Conservation (phyloP, 2,329 filamentous ascomycete species). For the Sarocladium oryzae region DNA sequence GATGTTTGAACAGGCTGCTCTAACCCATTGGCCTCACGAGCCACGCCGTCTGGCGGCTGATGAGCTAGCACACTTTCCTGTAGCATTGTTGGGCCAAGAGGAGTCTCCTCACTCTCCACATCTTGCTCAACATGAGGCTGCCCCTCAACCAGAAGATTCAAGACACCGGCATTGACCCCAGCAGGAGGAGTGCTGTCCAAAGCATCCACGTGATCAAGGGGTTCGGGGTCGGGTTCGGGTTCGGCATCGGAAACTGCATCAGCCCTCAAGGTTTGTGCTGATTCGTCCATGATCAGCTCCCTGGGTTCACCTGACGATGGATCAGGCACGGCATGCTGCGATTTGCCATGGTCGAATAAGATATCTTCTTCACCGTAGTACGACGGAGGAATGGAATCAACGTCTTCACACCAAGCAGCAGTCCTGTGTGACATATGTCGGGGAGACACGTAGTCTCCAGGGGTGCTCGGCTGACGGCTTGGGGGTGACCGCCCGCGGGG, state of each 20-base stretch:
- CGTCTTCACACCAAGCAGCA: background rate
- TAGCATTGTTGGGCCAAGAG: too few species aligned
- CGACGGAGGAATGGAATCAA: background rate
- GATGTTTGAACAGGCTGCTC: too few species aligned
- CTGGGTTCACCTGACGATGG: background rate
- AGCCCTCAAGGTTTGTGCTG: conserved; percentile 1
- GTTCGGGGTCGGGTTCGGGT: too few species aligned
- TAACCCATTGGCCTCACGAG: too few species aligned
- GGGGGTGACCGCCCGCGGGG: conserved; percentile 47
- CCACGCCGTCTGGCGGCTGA: too few species aligned
- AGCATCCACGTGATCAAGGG: background rate
- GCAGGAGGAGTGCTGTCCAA: background rate
- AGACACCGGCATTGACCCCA: background rate
- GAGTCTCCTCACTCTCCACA: background rate
- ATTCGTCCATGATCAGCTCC: background rate
- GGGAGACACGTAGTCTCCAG: background rate
- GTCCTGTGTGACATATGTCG: background rate
- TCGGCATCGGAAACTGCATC: background rate
- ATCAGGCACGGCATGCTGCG: background rate
- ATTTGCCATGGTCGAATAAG: background rate
- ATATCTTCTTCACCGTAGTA: conserved; percentile 1
- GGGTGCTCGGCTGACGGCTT: conserved; percentile 40
- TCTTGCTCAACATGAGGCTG: background rate
- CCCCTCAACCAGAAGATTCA: background rate
- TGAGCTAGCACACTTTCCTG: too few species aligned